Base-by-base conservation (phyloP, 1,139 yeast genomes). In the Saccharomycopsis crataegensis region DNA sequence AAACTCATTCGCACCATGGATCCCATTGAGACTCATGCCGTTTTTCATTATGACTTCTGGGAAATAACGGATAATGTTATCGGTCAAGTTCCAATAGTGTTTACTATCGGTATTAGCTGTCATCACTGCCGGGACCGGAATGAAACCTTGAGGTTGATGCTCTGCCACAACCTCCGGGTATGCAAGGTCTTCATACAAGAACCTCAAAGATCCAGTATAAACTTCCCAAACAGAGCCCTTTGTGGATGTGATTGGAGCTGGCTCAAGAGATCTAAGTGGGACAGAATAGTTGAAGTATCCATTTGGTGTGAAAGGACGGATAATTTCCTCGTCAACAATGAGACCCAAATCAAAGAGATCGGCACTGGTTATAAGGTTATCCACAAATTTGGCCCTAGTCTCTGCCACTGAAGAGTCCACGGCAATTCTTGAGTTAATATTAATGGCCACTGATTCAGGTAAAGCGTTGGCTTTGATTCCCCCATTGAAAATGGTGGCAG, bases 61-160 rank as follows among this genome's bases (percentile, higher is more conserved):
- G n/a, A 76, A 65, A 66, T 76, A 83, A 61, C 96, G 76, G 73
- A 75, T 87, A 57, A 89, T 86, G 64, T 86, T 80, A 53, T 73
- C 72, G 14, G 89, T 79, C 63, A 89, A 72, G 51, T 74, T 68
- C 91, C 94, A 86, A 70, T 85, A 88, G 65, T 80, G 78, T 64
- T 79, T 78, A 6, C 96, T 88, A 65, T 89, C 96, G 1, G 96
- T 89, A 67, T 88, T 89, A 34, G 86, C 96, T 3, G 88, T 76
- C 80, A 85, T 78, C 50, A 86, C 64, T 16, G 78, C 71, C 8
- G 96, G 93, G 1, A 89, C 71, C 8, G 96, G 93, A 1, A 89
- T 31, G 80, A 71, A 28, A 80, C 72, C 50, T 84, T 72, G 34
- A 83, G 68, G 28, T 79, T 55, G 8, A 31, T 22, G 16, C 60